These are phyloP conservation scores for Trichoderma koningii DNA, from an alignment of 2,329 filamentous ascomycete species.

Conservation along the genomic window DNA sequence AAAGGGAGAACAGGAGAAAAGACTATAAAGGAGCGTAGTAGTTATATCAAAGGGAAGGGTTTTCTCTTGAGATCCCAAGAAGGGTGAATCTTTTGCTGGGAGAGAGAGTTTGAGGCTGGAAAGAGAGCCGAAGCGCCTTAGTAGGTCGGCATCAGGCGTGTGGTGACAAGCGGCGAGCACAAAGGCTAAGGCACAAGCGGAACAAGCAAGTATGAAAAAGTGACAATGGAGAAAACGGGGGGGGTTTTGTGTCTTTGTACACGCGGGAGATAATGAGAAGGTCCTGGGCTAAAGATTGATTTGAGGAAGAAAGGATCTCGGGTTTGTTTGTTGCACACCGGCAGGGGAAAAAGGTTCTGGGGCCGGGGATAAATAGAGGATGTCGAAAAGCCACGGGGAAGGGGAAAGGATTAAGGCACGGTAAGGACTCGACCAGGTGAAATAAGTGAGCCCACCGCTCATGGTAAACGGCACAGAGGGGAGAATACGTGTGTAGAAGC, in stretches of 20 bases:
- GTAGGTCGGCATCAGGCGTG: background rate
- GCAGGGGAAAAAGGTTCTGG: conserved; percentile 8
- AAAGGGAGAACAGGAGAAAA: background rate
- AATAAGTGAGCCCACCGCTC: conserved; percentile 20
- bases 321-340: conserved; percentile 1
- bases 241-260: background rate
- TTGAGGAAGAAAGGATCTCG: background rate
- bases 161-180: background rate
- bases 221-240: background rate
- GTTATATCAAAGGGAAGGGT: background rate
- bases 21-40: background rate
- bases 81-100: background rate
- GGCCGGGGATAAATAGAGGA: conserved; percentile 23
- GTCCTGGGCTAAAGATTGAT: background rate
- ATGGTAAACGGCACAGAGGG: background rate
- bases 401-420: background rate
- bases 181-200: background rate
- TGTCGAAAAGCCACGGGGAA: background rate
- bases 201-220: background rate
- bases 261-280: background rate
- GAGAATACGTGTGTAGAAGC: background rate
- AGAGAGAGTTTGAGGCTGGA: background rate
- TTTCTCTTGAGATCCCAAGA: background rate
- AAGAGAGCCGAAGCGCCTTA: background rate
- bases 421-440: background rate